Evolutionary conservation across 495 filamentous ascomycete species (phyloP), one percentile per base, ranked within the genome.

Genomic region (Apodospora peruviana): DNA sequence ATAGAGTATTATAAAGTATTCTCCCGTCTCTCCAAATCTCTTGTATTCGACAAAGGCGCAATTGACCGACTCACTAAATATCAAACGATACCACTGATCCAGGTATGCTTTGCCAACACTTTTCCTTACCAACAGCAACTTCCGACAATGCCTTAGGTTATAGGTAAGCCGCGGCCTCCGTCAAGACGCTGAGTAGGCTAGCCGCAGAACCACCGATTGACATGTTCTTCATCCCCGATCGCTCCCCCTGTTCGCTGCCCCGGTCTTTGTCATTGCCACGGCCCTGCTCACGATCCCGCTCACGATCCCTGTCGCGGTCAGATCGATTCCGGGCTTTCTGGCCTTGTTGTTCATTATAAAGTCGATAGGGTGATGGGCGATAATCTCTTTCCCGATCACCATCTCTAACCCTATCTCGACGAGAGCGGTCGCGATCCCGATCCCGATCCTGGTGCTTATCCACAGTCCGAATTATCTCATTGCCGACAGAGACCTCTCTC

Each of bases 131-230:
- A n/a, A n/a, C n/a, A n/a, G n/a, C n/a, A n/a, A n/a, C n/a, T n/a
- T n/a, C n/a, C n/a, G n/a, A n/a, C n/a, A n/a, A n/a, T n/a, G n/a
- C n/a, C n/a, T n/a, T n/a, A n/a, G n/a, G n/a, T 59, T 49, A 62
- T 5, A 65, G 46, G 42, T 61, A 49, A 4, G 59, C 55, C 12
- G 73, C 70, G 17, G 75, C 77, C 53, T 78, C 74, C 8, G 69
- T 66, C 40, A 80, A 45, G 16, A 79, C 73, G 50, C 70, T 72
- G 43, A 80, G 40, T 56, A 79, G 61, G 14, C 69, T 74, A 8
- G 66, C 74, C 0, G 76, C 74, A 2, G 75, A 74, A 1, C 75
- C 72, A 16, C 77, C 74, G 11, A 80, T 68, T 0, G 74, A 69
- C 8, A 71, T 65, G 66, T 0, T 62, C 58, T 22, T 56, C 49